Evolutionary conservation across 1,284 basidiomycete species (phyloP), one percentile per base, ranked within the genome.

Genomic region (Trichosporon coremiiforme): DNA sequence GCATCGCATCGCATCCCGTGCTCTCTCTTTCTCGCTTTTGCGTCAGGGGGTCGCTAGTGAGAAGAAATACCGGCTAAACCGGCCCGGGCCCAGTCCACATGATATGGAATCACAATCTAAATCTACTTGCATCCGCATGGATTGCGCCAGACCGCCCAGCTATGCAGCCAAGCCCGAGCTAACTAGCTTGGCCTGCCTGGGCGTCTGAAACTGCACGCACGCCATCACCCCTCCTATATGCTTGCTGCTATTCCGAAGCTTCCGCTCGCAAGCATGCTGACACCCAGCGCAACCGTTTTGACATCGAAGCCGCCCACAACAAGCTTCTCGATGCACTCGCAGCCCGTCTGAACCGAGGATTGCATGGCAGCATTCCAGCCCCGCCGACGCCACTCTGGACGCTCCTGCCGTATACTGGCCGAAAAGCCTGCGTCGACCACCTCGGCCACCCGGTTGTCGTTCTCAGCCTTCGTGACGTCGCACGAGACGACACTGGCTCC

Each of bases 401-500:
- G 65, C 74, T 83, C 35, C 74, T 84, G 1, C 80, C 82, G 3
- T 64, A 77, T 22, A 76, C 80, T 10, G 57, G 57, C 1, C 57
- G 57, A 13, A 15, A n/a, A 4, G 60, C 70, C 1, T 75, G 75
- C 45, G 74, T 74, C 17, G 80, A 82, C 68, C 71, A 71, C 8
- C 65, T 78, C 2, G 75, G 74, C 4, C 75, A 81, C 17, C 83
- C 82, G 0, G 74, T 82, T 6, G 80, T 76, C 0, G 80, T 84
- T 0, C 74, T 84, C 3, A 75, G 75, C 3, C 68, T 80, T 2
- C 70, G 76, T 13, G 73, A 81, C n/a, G 77, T 82, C 0, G 60
- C 63, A 53, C 68, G 81, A 38, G 79, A 81, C 60, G 75, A 72
- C 12, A 68, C 77, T 3, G 82, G 79, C 2, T 74, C 73, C 8